Base-by-base conservation (phyloP, 1,139 yeast genomes). In the Suhomyces yuchorum region DNA sequence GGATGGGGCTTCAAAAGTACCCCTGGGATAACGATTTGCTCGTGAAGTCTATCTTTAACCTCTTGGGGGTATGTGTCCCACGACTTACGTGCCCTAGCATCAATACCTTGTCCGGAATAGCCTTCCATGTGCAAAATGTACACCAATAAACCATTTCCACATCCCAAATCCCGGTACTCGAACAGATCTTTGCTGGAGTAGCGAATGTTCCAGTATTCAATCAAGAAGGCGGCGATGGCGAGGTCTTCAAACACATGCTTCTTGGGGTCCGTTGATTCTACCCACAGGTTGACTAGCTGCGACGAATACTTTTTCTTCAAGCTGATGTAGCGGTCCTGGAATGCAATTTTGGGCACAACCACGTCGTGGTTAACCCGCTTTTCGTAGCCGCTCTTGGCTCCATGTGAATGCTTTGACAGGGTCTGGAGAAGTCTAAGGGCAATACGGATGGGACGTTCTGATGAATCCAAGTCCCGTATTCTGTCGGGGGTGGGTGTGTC, bases 241-340 rank as follows among this genome's bases (percentile, higher is more conserved):
- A 93, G 78, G 63, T 93, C 99, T 70, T 93, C 99, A 69, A 92
- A 93, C 0, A 92, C 98, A 67, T 93, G 99, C 64, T 93, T 93
- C 57, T 85, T 81, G 1, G 98, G 98, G 65, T 93, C 97, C 1
- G 99, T 93, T 40, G 85, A 84, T 66, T 93, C 99, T 18, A 78
- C 82, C 99, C 99, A 93, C 56, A 78, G 80, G 36, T 84, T 87
- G n/a, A 91, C 92, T 46, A 92, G 68, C 18, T 72, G 68, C 37
- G 85, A 81, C 0, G 96, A 89, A 62, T 92, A 88, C 62, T 85
- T 87, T 62, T 86, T 88, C 68, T 93, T 93, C 57, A 93, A 73
- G 26, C 81, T 74, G 39, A 89, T 85, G 62, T 93, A 93, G 50
- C 88, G 71, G 60, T 90, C 87, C 64, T 93, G 98, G 60, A 92